phyloP scores from a whole-genome alignment of 306 rosid genomes.

The Prunus davidiana region DNA sequence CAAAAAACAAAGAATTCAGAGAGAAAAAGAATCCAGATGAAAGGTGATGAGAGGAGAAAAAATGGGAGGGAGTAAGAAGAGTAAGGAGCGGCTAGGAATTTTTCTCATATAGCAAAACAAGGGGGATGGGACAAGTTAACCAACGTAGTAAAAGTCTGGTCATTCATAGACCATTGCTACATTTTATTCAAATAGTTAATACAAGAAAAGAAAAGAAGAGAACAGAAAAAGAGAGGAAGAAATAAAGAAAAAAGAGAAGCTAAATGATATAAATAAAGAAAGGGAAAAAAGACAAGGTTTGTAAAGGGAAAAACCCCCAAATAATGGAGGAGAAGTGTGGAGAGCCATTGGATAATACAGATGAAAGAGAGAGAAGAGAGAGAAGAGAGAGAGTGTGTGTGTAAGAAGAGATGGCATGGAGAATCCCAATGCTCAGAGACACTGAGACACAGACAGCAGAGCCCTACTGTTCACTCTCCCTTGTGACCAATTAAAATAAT shows the following conservation, averaged over 20 bases:
- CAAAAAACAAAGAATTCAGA: too few relatives aligned
- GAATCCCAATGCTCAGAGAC: constrained; percentile 73
- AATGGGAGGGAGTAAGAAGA: too few relatives aligned
- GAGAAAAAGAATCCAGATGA: neutral
- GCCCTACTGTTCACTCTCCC: constrained; percentile 48
- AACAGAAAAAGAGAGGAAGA: neutral
- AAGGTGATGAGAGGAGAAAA: too few relatives aligned
- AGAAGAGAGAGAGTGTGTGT: constrained; percentile 18
- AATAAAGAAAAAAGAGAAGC: neutral
- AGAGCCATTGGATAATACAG: constrained; percentile 56
- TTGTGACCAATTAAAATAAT: constrained; percentile 46
- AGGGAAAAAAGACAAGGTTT: constrained; percentile 27
- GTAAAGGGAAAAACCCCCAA: constrained; percentile 32
- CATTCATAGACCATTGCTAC: too few relatives aligned
- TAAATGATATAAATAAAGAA: neutral
- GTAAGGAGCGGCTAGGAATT: too few relatives aligned
- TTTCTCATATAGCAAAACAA: too few relatives aligned
- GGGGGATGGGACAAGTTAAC: too few relatives aligned
- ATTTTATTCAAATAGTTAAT: too few relatives aligned
- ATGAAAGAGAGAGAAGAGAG: constrained; percentile 38
- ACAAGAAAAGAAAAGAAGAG: neutral
- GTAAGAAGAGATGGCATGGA: constrained; percentile 35
- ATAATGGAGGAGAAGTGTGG: constrained; percentile 54
- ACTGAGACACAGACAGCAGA: constrained; percentile 62
- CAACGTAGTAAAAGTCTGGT: too few relatives aligned